These are phyloP conservation scores for Hortiboletus campestris DNA, from an alignment of 768 basidiomycete species.

Conservation along the genomic window DNA sequence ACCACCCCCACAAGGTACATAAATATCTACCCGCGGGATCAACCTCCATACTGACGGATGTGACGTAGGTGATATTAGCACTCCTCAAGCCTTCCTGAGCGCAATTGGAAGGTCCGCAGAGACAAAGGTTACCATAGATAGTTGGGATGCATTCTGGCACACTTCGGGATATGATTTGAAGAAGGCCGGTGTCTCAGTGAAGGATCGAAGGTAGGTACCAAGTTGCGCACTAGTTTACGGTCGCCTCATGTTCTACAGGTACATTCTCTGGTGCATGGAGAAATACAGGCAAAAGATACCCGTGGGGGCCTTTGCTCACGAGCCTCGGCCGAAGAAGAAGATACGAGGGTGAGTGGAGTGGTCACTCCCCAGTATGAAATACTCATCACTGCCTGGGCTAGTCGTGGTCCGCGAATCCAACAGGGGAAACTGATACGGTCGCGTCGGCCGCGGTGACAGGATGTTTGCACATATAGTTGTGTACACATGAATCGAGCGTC, in stretches of 20 bases:
- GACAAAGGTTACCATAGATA: conserved; percentile 58
- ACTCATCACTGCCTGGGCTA: conserved; percentile 23
- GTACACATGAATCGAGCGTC: conserved; percentile 14
- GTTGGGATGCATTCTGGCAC: conserved; percentile 77
- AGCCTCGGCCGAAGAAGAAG: conserved; percentile 68
- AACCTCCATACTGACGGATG: conserved; percentile 5
- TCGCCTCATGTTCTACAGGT: conserved; percentile 43
- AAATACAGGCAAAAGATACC: conserved; percentile 63
- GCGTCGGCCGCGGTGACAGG: conserved; percentile 38
- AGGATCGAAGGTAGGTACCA: conserved; percentile 63
- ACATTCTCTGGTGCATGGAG: conserved; percentile 83
- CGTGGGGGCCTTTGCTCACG: conserved; percentile 61
- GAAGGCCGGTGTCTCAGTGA: conserved; percentile 61
- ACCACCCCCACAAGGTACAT: conserved; percentile 26
- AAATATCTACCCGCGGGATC: not conserved
- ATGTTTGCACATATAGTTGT: conserved; percentile 5
- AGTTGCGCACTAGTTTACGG: not conserved
- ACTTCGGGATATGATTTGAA: conserved; percentile 55
- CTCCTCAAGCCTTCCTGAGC: conserved; percentile 64
- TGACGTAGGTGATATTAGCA: conserved; percentile 46
- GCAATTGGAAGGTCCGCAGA: conserved; percentile 70
- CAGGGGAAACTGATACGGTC: conserved; percentile 75
- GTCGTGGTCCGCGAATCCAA: conserved; percentile 75
- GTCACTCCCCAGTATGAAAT: not conserved
- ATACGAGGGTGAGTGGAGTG: conserved; percentile 64